Evolutionary conservation across 805 yeast genomes (phyloP), one percentile per base, ranked within the genome.

Genomic region (Pichia gijzeniarum): DNA sequence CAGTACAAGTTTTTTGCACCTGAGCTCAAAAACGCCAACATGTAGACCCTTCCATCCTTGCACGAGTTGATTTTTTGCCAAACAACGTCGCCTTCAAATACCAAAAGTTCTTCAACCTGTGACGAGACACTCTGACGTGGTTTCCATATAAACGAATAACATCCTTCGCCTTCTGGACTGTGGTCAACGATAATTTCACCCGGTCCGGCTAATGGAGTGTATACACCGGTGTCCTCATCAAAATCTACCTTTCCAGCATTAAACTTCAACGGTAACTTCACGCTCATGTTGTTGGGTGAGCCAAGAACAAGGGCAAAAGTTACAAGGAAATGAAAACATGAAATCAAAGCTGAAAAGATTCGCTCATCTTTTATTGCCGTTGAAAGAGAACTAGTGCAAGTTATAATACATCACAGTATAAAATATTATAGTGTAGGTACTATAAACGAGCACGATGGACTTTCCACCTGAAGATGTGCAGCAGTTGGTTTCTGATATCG

Each of bases 21-120:
- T 3, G 67, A 62, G 40, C 65, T 58, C 36, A 63, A 43, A 41
- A 65, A 65, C 14, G 64, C 63, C 50, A 65, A 52, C 59, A 59
- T 60, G 47, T 56, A 81, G 14, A 88, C 89, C 49, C 96, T 71
- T 14, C 95, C 96, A 0, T 88, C 76, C 36, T 67, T 74, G 62
- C 95, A 84, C 25, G 85, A 77, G 41, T 71, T 63, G 37, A 85
- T 77, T 44, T 77, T 85, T 50, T 76, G 75, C 79, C 89, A 85
- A 36, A 82, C 77, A 43, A 85, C 91, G 57, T 88, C 96, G 1
- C 95, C 95, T 0, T 95, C 93, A 53, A 87, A 80, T 36, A 87
- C 76, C 52, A 86, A 69, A 48, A 85, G 70, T 52, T 82, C 89
- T 44, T 79, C 84, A 38, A 69, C 70, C 46, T 73, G 78, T 17